Base-by-base conservation (phyloP, 225 moss, liverwort and hornwort species). In the Climacium dendroides region DNA sequence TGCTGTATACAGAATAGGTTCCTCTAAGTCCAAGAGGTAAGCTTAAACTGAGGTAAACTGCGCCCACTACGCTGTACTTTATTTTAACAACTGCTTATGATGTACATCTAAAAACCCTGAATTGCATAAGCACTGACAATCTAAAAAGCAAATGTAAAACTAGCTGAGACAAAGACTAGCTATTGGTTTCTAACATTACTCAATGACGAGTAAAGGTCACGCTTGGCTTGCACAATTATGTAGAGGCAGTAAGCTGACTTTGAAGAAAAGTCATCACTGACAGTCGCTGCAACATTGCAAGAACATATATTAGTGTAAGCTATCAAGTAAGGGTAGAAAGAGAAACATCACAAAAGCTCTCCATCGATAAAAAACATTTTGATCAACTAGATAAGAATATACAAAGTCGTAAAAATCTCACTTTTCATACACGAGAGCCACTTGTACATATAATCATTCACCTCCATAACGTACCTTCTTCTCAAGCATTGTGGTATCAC, bases 191-290 rank as follows among this genome's bases (percentile, higher is more conserved):
- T 37, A 81, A 81, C 52, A n/a, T 9, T 83, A 54, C 63, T 85
- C 83, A 57, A 45, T 48, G 55, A 72, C 37, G 48, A 69, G 76
- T 79, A 58, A 3, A 71, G 53, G 26, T 47, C 78, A n/a, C 30
- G 28, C 63, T 55, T 87, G 63, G 23, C 81, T 85, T 50, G 54
- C 47, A 71, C 62, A 83, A 78, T 90, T 79, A 91, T 47, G 89
- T 83, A 15, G 94, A 60, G 83, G 79, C 87, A 79, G 93, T 83
- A 83, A 98, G 81, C 90, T 98, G 98, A 62, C 86, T 91, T 83
- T 90, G 95, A 82, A 98, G 93, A 78, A 98, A 98, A 75, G 92
- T 91, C 94, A 98, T 92, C 79, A 98, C 93, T 26, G 97, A 95
- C 61, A 95, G 87, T 83, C 95, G 92, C 98, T 98, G 96, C 94